Conservation (phyloP, 2,329 filamentous ascomycete species). For the Albophoma yamanashiensis region DNA sequence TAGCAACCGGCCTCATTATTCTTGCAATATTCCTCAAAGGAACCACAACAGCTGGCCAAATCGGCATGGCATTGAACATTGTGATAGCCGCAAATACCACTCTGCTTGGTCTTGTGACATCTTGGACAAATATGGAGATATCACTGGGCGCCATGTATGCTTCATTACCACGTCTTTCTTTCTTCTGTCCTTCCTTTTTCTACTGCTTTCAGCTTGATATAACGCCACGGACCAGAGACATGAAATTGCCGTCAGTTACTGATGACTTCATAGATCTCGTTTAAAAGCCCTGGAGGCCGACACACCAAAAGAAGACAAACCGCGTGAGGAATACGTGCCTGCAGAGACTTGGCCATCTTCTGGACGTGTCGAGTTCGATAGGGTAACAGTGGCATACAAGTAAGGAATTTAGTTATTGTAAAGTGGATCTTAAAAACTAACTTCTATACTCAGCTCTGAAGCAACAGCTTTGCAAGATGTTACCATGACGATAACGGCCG, state of each 20-base stretch:
- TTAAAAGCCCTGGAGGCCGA: not conserved
- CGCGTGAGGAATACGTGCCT: not conserved
- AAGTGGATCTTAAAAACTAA: not conserved
- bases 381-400: not conserved
- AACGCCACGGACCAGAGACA: not conserved
- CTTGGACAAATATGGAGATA: not conserved
- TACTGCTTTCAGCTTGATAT: not conserved
- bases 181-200: not conserved
- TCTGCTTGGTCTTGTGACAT: not conserved
- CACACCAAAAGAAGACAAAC: not conserved
- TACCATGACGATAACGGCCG: not conserved
- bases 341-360: not conserved
- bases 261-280: not conserved
- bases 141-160: not conserved
- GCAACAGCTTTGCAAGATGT: not conserved
- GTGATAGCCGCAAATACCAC: not conserved
- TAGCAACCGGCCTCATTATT: not conserved
- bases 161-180: not conserved
- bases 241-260: not conserved
- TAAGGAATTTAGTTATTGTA: not conserved
- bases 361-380: not conserved
- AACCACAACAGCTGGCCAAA: not conserved
- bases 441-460: not conserved
- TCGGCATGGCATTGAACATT: not conserved
- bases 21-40: not conserved